Conservation (phyloP, 106 monocot genomes). For the Acorus calamus region DNA sequence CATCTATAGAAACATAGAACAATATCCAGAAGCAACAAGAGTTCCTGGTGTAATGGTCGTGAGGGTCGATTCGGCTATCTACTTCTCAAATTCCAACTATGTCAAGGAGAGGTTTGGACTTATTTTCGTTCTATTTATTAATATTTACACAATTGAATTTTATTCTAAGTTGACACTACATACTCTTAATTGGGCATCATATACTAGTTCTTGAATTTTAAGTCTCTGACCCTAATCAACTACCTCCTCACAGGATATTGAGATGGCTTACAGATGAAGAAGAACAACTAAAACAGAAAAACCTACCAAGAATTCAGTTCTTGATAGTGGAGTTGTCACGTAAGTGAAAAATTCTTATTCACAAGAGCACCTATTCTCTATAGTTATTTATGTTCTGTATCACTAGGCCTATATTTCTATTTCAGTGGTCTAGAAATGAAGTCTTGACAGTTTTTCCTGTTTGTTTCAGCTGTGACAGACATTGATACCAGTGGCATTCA, state of each 20-base stretch:
- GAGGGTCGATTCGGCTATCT: slow-evolving; percentile 64
- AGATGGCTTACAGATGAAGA: slow-evolving; percentile 80
- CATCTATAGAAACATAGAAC: slow-evolving; percentile 50
- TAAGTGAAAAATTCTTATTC: slow-evolving; percentile 17
- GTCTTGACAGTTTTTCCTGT: too few species aligned
- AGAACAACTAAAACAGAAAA: slow-evolving; percentile 22
- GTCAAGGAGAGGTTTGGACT: slow-evolving; percentile 38
- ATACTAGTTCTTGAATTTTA: too few species aligned
- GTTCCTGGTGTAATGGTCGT: slow-evolving; percentile 39
- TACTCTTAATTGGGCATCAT: too few species aligned
- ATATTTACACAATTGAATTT: not conserved
- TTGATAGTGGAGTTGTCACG: slow-evolving; percentile 79
- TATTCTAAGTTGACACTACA: too few species aligned
- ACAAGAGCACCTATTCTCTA: not conserved
- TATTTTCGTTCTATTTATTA: not conserved
- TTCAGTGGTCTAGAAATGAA: not conserved
- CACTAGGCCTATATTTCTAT: not conserved
- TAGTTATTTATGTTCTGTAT: not conserved
- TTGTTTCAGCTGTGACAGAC: slow-evolving; percentile 55
- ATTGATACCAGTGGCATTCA: slow-evolving; percentile 74
- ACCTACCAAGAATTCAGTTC: slow-evolving; percentile 30
- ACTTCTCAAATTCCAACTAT: slow-evolving; percentile 61
- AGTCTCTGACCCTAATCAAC: too few species aligned
- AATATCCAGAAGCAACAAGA: slow-evolving; percentile 45
- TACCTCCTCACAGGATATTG: slow-evolving; percentile 32